Base-by-base conservation (phyloP, 177 flowering plant species). In the Vitis hybrid region DNA sequence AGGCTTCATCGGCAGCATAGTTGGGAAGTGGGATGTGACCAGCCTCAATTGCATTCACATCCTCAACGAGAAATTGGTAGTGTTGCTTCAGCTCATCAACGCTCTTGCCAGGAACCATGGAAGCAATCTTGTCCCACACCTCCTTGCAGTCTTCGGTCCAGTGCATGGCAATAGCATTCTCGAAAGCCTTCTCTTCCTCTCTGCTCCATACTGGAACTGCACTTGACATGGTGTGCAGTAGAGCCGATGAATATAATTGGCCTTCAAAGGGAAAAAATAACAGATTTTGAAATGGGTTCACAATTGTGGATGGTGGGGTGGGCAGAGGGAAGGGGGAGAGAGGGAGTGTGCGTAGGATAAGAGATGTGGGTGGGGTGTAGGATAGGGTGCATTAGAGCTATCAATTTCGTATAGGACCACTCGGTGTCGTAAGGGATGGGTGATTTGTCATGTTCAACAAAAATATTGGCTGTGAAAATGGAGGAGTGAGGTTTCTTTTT, bases 181-280 rank as follows among this genome's bases (percentile, higher is more conserved):
- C 98, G 67, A 93, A 93, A 1, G 91, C 87, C 63, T 84, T 87
- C 54, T 91, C 98, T 65, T 91, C 93, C 54, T 91, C 98, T 73
- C 84, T 85, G 71, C 78, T 93, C 98, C 98, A 93, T 57, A 30
- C 66, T 13, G n/a, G 8, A 6, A 35, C 68, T 52, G 17, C 65
- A 60, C 62, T 72, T 3, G 79, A 55, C 75, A 67, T 74, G 56
- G 54, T 62, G 55, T 5, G 30, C 50, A 63, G 21, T 6, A 13
- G 18, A 1, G 21, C 4, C 17, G 66, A 11, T 30, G 56, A 46
- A 19, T n/a, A 2, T 10, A 9, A 55, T 50, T 35, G 46, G 46
- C 46, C 46, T 35, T 4, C 0, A 35, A 6, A 35, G 46, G 46
- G 27, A 24, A 24, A 24, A 24, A 35, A 35, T 35, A 5, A 35